Evolutionary conservation across 805 yeast genomes (phyloP), one percentile per base, ranked within the genome.

Genomic region (Candida oleophila): DNA sequence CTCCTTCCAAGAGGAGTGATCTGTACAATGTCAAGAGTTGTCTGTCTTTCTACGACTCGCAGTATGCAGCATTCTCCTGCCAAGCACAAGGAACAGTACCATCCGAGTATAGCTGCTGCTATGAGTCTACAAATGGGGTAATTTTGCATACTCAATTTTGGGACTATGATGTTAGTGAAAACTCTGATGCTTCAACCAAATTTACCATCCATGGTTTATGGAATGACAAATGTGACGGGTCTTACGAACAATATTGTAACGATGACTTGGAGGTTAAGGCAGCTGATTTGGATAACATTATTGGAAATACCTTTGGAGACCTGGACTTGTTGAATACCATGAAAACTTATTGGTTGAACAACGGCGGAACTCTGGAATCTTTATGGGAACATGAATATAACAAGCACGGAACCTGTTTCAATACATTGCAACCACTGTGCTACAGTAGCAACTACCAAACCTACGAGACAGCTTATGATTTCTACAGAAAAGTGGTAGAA

Each of bases 311-410:
- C 16, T 73, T 73, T 45, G 66, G 68, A 32, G 83, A 84, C 45
- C 54, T 59, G 8, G 83, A 76, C 8, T 69, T 89, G 42, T 69
- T 86, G 40, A 64, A 67, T 1, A 74, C 76, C 48, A 81, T 91
- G 89, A 53, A 68, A 21, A 57, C 57, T 25, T 65, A 74, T 49
- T 91, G 97, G 97, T 84, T 85, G 61, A 84, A 85, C 56, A 77
- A 77, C 57, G 81, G 79, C 42, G 89, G 89, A 9, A 63, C 78
- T 47, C 92, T 86, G 60, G 83, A 80, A 48, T 61, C 74, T 4
- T 69, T 91, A 43, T 91, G 98, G 98, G 74, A 78, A 32, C 97
- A 91, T 65, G 97, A 91, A 66, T 91, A 80, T 75, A 90, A 91
- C 70, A 91, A 91, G 63, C 98, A 91, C 62, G 97, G 91, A 20